A percentile compares a stretch with the other conserved stretches of the same genome.
phyloP scores from a whole-genome alignment of 495 filamentous ascomycete species.

The Glonium stellatum region DNA sequence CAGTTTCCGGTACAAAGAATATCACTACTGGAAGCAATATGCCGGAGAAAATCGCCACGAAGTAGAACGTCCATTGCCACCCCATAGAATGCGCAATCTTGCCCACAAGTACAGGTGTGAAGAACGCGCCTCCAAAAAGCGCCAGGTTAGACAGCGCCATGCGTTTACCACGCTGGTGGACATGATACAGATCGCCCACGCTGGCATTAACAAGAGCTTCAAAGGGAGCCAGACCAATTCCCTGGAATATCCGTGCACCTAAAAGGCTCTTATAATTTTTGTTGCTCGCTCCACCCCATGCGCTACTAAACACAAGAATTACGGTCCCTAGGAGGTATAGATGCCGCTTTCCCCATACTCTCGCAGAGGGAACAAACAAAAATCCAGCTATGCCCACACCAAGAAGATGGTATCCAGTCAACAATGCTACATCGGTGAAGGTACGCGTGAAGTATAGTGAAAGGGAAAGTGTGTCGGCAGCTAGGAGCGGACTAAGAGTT shows the following conservation, averaged over 20 bases:
- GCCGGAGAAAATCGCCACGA: slow-evolving; percentile 41
- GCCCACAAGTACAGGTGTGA: slow-evolving; percentile 82
- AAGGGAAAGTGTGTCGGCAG: slow-evolving; percentile 74
- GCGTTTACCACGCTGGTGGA: slow-evolving; percentile 68
- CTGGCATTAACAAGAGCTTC: slow-evolving; percentile 42
- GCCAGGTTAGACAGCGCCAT: slow-evolving; percentile 89
- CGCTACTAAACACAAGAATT: slow-evolving; percentile 61
- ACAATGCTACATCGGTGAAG: slow-evolving; percentile 67
- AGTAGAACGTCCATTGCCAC: slow-evolving; percentile 54
- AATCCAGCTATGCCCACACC: slow-evolving; percentile 75
- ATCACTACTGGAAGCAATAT: slow-evolving; percentile 41
- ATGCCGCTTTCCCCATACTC: slow-evolving; percentile 89
- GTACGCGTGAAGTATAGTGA: slow-evolving; percentile 49
- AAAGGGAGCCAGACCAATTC: slow-evolving; percentile 41
- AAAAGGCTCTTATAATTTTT: slow-evolving; percentile 61
- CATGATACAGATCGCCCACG: slow-evolving; percentile 33
- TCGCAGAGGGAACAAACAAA: slow-evolving; percentile 77
- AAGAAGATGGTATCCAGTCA: slow-evolving; percentile 83
- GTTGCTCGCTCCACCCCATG: slow-evolving; percentile 70
- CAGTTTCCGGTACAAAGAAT: slow-evolving; percentile 81
- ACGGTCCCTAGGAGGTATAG: slow-evolving; percentile 73
- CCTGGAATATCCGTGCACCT: slow-evolving; percentile 51
- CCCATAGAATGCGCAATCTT: slow-evolving; percentile 69
- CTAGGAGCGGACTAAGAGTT: slow-evolving; percentile 74
- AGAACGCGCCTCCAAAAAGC: slow-evolving; percentile 85